These are phyloP conservation scores for Fusarium sp. DNA, from an alignment of 2,329 filamentous ascomycete genomes.

Conservation along the genomic window DNA sequence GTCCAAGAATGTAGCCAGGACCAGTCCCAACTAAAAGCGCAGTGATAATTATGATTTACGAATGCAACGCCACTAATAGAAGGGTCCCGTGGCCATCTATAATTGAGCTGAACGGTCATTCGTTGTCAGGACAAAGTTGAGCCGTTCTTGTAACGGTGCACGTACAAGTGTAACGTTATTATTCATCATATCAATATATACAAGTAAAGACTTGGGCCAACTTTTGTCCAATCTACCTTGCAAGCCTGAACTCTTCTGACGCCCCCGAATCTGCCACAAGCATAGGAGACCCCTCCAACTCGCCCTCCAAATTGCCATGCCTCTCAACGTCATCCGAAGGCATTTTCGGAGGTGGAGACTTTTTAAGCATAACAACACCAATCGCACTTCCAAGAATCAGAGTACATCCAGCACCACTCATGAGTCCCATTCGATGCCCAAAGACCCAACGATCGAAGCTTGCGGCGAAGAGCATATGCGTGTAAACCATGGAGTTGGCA, in stretches of 20 bases:
- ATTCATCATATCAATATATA: not conserved
- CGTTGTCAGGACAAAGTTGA: not conserved
- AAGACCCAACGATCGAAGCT: slow-evolving; percentile 66
- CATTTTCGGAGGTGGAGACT: slow-evolving; percentile 47
- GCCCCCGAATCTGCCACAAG: slow-evolving; percentile 51
- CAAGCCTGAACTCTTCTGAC: slow-evolving; percentile 37
- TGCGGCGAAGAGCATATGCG: slow-evolving; percentile 68
- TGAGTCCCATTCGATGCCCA: slow-evolving; percentile 62
- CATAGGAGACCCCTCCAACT: slow-evolving; percentile 57
- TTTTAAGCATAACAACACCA: slow-evolving; percentile 62
- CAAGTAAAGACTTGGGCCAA: not conserved
- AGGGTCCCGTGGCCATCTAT: too few species aligned
- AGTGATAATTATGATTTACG: not conserved
- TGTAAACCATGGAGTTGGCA: slow-evolving; percentile 69
- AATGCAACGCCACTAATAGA: not conserved
- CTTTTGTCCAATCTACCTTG: slow-evolving; percentile 19
- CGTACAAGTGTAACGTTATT: not conserved
- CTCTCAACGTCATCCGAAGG: slow-evolving; percentile 53
- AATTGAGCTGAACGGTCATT: not conserved
- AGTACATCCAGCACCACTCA: slow-evolving; percentile 63
- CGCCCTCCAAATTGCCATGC: slow-evolving; percentile 48
- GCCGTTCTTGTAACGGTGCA: not conserved
- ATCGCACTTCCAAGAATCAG: slow-evolving; percentile 67
- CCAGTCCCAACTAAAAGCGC: too few species aligned
- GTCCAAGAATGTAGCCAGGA: slow-evolving; percentile 7